Evolutionary conservation across 2,329 filamentous ascomycete species (phyloP).

Genomic region (Magnaporthales sp.): DNA sequence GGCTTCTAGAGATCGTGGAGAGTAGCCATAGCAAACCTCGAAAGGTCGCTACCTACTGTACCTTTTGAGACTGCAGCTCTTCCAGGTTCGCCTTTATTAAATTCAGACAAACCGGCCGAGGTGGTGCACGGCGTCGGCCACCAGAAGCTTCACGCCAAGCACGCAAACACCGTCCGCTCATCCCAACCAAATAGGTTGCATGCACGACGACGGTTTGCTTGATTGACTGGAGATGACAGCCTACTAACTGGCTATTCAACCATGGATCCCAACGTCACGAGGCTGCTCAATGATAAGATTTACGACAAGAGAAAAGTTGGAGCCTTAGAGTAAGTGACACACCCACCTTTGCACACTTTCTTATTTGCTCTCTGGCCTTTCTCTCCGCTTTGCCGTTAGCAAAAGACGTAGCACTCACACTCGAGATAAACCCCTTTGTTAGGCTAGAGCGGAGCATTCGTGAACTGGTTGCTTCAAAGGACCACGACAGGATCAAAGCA

Average conservation of each 20-base stretch:
- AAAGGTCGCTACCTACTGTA: not conserved
- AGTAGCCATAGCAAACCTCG: not conserved
- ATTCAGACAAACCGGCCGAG: not conserved
- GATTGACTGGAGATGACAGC: not conserved
- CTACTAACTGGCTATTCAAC: constrained; percentile 9
- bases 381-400: not conserved
- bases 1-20: not conserved
- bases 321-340: constrained; percentile 72
- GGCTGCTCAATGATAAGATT: constrained; percentile 92
- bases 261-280: constrained; percentile 88
- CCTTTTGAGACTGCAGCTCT: not conserved
- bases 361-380: not conserved
- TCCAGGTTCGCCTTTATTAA: not conserved
- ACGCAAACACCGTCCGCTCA: not conserved
- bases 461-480: constrained; percentile 66
- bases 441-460: constrained; percentile 89
- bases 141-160: not conserved
- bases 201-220: not conserved
- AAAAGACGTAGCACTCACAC: not conserved
- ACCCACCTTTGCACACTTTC: constrained; percentile 6
- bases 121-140: not conserved
- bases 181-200: not conserved
- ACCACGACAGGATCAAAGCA: constrained; percentile 71
- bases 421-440: constrained; percentile 6
- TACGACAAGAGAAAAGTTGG: constrained; percentile 97